phyloP scores from a whole-genome alignment of 345 rosid genomes.

The thale cress (Arabidopsis thaliana) region TAIR10.1 NC_003070.9:9503501-9504000 shows the following conservation, averaged over 20 bases:
- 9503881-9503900: background rate
- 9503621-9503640: slow-evolving; percentile 99
- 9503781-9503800: background rate
- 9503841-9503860: slow-evolving; percentile 1
- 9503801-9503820: background rate
- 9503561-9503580: slow-evolving; percentile 61
- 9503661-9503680: slow-evolving; percentile 30
- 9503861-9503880: background rate
- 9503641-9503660: slow-evolving; percentile 45
- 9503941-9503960: background rate
- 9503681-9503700: slow-evolving; percentile 36
- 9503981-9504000: background rate
- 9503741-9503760: slow-evolving; percentile 18
- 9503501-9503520: background rate
- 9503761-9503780: slow-evolving; percentile 14
- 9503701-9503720: slow-evolving; percentile 33
- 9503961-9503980: background rate
- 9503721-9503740: slow-evolving; percentile 24
- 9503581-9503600: slow-evolving; percentile 54
- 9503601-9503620: slow-evolving; percentile 77
- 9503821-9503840: background rate
- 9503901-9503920: slow-evolving; percentile 9
- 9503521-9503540: background rate
- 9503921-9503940: background rate
- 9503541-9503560: background rate